Base-by-base conservation (phyloP, 2,329 filamentous ascomycete genomes). In the Pseudocercospora crystallina region DNA sequence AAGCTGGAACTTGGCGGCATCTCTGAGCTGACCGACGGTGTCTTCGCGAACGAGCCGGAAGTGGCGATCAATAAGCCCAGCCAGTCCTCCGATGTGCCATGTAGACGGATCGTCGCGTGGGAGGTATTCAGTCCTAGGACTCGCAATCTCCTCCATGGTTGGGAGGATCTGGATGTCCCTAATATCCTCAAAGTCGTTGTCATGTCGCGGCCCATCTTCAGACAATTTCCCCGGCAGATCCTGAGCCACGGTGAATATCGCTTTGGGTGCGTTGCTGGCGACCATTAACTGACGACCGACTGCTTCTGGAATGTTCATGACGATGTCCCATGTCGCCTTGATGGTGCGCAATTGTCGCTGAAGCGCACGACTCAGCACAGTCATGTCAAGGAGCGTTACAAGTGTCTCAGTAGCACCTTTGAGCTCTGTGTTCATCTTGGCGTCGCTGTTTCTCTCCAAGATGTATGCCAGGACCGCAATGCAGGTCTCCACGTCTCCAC, bases 41-140 rank as follows among this genome's bases (percentile, higher is more conserved):
- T 90, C 86, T 58, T 90, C 85, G 2, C 87, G 73, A 0, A 89
- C 71, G 0, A 90, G 75, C 0, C 87, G 83, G 56, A 87, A 91
- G 44, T 89, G 83, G 61, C 86, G 87, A 60, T 88, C 86, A 0
- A 87, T 66, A 1, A 79, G 71, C 1, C 80, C 77, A 2, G 62
- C 63, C 11, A 77, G 70, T 1, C 76, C 76, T 3, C 62, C 55
- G 11, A 72, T 60, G 54, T 80, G 73, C 51, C 71, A 72, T 4
- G 66, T 63, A 0, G 63, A 60, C 2, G 72, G 61, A 57, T 78
- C 71, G 7, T 51, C 60, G 2, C 54, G 32, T 47, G 49, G 55
- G 5, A 54, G 17, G 32, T 52, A 57, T 26, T 57, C 51, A 9
- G 10, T 8, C 12, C 43, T 29, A 1, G 8, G 5, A 17, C 50